Evolutionary conservation across 495 filamentous ascomycete genomes (phyloP), one percentile per base, ranked within the genome.

Genomic region (Neurospora discreta): DNA sequence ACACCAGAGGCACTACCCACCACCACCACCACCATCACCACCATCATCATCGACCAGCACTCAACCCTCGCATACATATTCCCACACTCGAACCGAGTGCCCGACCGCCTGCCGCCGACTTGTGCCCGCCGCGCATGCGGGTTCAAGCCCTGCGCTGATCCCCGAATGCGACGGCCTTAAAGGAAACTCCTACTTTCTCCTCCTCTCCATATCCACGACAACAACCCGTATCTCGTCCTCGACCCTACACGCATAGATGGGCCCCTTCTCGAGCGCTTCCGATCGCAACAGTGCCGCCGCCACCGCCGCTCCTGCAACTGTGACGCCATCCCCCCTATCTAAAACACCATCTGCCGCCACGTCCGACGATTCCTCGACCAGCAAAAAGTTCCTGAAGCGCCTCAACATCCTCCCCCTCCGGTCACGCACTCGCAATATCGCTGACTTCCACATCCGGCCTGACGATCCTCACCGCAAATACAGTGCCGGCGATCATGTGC

Each of bases 391-490:
- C 65, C 80, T 85, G 69, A 83, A 82, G 68, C 83, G 83, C 65
- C 78, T 86, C 74, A 78, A 89, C 30, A 87, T 94, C 20, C 52
- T 60, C 36, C 84, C 84, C 74, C 84, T 77, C 80, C 89, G 78
- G 84, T 90, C 78, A 85, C 91, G 85, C 65, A 70, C 80, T 74
- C 91, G 93, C 76, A 89, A 89, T 78, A 83, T 96, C 71, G 85
- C 90, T 75, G 94, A 97, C 76, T 97, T 93, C 81, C 89, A 94
- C 76, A 88, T 93, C 80, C 84, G 86, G 43, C 85, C 88, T n/a
- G 89, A 95, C 74, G 93, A 98, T 74, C 95, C 95, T 38, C 93
- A 95, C 84, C 90, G 92, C 69, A 89, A 92, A 69, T 97, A 98
- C 78, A 89, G 87, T 23, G 86, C 88, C 18, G 87, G 86, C 42